Evolutionary conservation across 2,329 filamentous ascomycete species (phyloP), one percentile per base, ranked within the genome.

Genomic region (Xylaria hypoxylon): DNA sequence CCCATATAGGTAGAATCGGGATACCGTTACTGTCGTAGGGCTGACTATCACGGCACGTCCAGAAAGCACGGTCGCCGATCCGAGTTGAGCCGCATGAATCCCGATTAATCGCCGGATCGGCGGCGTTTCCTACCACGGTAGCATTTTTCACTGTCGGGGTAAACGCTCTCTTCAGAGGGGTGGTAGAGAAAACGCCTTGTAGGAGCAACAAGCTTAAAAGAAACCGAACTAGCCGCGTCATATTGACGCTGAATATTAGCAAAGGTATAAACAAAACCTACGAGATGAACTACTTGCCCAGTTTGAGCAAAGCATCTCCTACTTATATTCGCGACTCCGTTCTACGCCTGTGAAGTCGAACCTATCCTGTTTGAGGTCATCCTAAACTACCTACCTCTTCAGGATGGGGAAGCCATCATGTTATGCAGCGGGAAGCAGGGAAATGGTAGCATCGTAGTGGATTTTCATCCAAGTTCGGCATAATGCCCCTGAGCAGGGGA

Each of bases 101-200:
- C 19, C 68, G 70, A 50, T 71, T 67, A 31, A 72, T 65, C 15
- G 48, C 28, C 38, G 69, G 61, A 66, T 78, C 62, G 67, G 76
- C 67, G 66, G 75, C 64, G 70, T 74, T 65, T 63, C 73, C 63
- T 61, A 71, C 33, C 64, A 77, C 48, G 59, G 74, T 63, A 68
- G 74, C 72, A 59, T 22, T 67, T 35, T 60, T 65, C 4, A 71
- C 68, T n/a, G 65, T 70, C 40, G 69, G 69, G 2, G 55, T 62
- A 26, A 65, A 63, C 22, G 62, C 62, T 45, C 65, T 53, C 51
- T 58, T 66, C 6, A 48, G 6, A 28, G 66, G 7, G 13, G 7
- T 19, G 1, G 59, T 13, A 44, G 62, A 59, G 15, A 48, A 65
- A 24, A 59, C 62, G 17, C 59, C 59, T 15, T 52, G 55, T 7